Conservation (phyloP, 176 grass and related monocot genomes). For the Oryza officinalis region DNA sequence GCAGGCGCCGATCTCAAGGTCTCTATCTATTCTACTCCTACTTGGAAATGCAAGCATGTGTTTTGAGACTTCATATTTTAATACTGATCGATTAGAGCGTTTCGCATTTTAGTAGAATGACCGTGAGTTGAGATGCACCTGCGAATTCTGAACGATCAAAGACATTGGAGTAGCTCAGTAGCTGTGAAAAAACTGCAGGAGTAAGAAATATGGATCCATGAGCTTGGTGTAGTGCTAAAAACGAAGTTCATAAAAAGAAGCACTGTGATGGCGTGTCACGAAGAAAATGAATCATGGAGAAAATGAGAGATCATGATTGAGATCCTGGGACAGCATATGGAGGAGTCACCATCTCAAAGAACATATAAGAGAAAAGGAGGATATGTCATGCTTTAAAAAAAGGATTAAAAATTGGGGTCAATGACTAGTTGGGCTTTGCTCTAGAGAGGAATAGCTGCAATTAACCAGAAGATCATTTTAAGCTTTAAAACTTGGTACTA, state of each 20-base stretch:
- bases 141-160: background rate
- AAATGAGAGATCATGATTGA: background rate
- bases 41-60: conserved; percentile 8
- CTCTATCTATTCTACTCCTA: background rate
- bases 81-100: background rate
- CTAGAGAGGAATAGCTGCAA: conserved; percentile 10
- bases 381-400: conserved; percentile 5
- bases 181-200: background rate
- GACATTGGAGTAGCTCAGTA: background rate
- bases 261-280: too few relatives aligned
- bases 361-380: conserved; percentile 1
- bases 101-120: background rate
- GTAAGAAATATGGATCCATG: background rate
- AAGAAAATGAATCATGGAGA: background rate
- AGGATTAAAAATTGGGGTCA: background rate
- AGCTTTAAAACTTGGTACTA: background rate
- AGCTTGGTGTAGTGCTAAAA: conserved; percentile 12
- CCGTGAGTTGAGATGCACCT: conserved; percentile 11
- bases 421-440: conserved; percentile 10
- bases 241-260: conserved; percentile 3
- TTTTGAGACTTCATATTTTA: background rate
- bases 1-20: conserved; percentile 93
- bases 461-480: background rate
- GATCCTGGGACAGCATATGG: conserved; percentile 15
- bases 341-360: conserved; percentile 1